These are phyloP conservation scores for Dactylellina parvicollis DNA, from an alignment of 2,329 filamentous ascomycete genomes.

Conservation along the genomic window DNA sequence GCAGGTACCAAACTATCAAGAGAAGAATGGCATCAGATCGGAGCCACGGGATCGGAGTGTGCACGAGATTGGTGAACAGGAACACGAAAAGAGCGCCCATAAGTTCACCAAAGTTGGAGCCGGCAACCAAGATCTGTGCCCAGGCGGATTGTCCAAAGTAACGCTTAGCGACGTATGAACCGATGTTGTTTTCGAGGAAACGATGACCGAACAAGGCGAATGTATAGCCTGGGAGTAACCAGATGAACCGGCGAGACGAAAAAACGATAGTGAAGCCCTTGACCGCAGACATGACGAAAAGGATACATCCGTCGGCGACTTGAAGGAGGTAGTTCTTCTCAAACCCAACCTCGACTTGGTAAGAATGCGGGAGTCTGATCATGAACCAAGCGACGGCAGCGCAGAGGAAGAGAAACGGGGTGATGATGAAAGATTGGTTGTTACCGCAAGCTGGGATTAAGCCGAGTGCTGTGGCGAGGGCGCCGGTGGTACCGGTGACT, in stretches of 20 bases:
- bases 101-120: constrained; percentile 66
- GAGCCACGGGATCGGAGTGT: constrained; percentile 67
- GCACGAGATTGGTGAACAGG: constrained; percentile 65
- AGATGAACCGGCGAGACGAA: constrained; percentile 65
- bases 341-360: constrained; percentile 50
- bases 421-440: constrained; percentile 67
- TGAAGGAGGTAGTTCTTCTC: constrained; percentile 47
- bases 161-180: constrained; percentile 64
- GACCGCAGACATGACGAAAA: constrained; percentile 65
- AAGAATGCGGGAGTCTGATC: constrained; percentile 62
- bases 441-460: constrained; percentile 66
- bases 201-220: constrained; percentile 66
- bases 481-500: constrained; percentile 65
- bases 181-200: constrained; percentile 66
- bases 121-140: constrained; percentile 66
- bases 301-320: constrained; percentile 60
- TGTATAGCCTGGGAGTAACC: constrained; percentile 66
- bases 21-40: constrained; percentile 64
- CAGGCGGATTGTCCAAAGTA: constrained; percentile 66
- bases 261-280: constrained; percentile 65
- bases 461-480: constrained; percentile 65
- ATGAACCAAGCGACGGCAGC: constrained; percentile 65
- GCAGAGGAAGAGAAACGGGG: constrained; percentile 64
- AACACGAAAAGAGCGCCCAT: constrained; percentile 65
- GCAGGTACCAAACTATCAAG: constrained; percentile 61